phyloP scores from a whole-genome alignment of 2,329 filamentous ascomycete genomes.

The Xylariaceae sp. region DNA sequence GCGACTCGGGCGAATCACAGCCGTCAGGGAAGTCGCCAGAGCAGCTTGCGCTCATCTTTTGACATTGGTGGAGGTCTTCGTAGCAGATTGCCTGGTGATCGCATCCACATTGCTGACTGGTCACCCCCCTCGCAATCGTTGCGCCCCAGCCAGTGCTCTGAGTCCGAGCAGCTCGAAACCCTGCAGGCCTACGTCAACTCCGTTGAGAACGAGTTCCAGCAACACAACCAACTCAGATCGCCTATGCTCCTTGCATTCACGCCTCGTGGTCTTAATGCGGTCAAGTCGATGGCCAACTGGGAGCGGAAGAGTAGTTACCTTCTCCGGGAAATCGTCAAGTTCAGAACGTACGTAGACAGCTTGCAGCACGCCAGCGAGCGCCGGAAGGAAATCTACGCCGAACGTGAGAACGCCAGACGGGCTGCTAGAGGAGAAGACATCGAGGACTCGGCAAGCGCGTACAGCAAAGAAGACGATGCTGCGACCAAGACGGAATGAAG shows the following conservation, averaged over 20 bases:
- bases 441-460: slow-evolving; percentile 31
- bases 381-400: slow-evolving; percentile 65
- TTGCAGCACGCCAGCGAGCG: slow-evolving; percentile 64
- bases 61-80: slow-evolving; percentile 57
- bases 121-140: slow-evolving; percentile 82
- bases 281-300: slow-evolving; percentile 91
- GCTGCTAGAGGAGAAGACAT: slow-evolving; percentile 44
- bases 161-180: slow-evolving; percentile 73
- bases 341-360: slow-evolving; percentile 87
- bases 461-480: slow-evolving; percentile 16
- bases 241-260: slow-evolving; percentile 89
- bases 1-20: slow-evolving; percentile 44
- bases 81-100: slow-evolving; percentile 75
- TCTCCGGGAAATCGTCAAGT: slow-evolving; percentile 91
- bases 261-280: slow-evolving; percentile 72
- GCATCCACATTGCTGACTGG: slow-evolving; percentile 82
- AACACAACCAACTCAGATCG: slow-evolving; percentile 81
- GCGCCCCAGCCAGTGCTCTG: slow-evolving; percentile 71
- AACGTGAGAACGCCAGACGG: slow-evolving; percentile 49
- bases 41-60: slow-evolving; percentile 54
- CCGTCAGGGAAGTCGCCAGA: slow-evolving; percentile 34
- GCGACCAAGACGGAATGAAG: slow-evolving; percentile 19
- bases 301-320: slow-evolving; percentile 92
- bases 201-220: slow-evolving; percentile 78
- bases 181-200: slow-evolving; percentile 74